Conservation (phyloP, 805 yeast genomes). For the Zygotorulaspora chibaensis region DNA sequence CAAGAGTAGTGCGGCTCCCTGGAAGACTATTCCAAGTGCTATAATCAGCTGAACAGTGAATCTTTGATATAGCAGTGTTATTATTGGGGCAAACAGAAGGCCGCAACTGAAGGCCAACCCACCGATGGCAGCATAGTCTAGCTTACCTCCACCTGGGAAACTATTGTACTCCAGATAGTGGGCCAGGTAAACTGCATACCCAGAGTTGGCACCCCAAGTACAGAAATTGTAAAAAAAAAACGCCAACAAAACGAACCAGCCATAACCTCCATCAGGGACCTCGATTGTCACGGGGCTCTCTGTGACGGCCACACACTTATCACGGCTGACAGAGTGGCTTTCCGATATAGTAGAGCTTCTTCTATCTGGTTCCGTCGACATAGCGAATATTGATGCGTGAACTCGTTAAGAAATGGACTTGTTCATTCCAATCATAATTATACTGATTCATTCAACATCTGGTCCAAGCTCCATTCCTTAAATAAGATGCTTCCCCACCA, state of each 20-base stretch:
- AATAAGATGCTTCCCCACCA: no score
- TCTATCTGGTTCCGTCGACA: no score
- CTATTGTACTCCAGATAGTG: constrained; percentile 42
- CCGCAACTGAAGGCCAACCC: constrained; percentile 56
- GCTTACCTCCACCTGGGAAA: constrained; percentile 43
- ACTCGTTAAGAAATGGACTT: no score
- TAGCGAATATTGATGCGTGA: no score
- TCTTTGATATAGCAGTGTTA: constrained; percentile 43
- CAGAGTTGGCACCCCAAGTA: constrained; percentile 60
- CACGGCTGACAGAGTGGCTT: no score
- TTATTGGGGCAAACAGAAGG: constrained; percentile 43
- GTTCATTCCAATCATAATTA: no score
- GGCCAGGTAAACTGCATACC: constrained; percentile 49
- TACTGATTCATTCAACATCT: no score
- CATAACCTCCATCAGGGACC: constrained; percentile 47
- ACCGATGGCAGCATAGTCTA: constrained; percentile 53
- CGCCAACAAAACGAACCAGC: constrained; percentile 49
- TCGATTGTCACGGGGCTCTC: not conserved
- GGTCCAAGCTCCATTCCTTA: no score
- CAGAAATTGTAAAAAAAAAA: constrained; percentile 41
- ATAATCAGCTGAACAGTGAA: constrained; percentile 42
- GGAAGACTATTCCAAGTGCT: constrained; percentile 41
- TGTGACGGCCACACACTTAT: no score
- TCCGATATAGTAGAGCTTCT: no score
- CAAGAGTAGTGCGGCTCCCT: constrained; percentile 45